Percentiles rank a stretch among this genome's conserved stretches.
These are phyloP conservation scores for Benincasa hispida DNA, from an alignment of 306 rosid species.

Conservation along the genomic window DNA sequence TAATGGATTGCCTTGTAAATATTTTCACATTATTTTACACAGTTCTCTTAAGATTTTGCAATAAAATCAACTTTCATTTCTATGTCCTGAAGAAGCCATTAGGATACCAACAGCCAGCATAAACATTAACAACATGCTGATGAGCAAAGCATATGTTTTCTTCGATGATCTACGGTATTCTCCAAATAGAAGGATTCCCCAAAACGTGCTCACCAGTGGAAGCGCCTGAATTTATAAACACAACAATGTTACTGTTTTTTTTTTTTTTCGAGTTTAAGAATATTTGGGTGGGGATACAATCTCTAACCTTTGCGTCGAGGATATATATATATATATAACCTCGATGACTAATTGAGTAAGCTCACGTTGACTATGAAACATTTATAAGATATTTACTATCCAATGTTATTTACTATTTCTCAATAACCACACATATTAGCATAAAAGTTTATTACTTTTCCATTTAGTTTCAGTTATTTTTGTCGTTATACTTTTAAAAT, in stretches of 20 bases:
- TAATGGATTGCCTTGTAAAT: neutral
- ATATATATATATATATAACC: no score
- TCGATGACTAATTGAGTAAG: neutral
- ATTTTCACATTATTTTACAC: neutral
- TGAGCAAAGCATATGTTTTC: neutral
- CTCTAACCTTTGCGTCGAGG: no score
- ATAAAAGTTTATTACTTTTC: no score
- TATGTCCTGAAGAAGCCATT: constrained; percentile 1
- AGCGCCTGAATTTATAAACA: neutral
- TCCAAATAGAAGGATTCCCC: neutral
- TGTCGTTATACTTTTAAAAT: no score
- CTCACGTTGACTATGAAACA: neutral
- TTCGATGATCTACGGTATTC: neutral
- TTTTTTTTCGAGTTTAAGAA: neutral
- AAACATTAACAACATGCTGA: neutral
- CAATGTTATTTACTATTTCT: no score
- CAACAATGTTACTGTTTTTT: neutral
- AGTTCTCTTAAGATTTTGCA: neutral
- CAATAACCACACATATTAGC: no score
- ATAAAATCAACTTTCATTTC: neutral
- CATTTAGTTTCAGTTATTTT: no score
- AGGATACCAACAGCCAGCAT: neutral
- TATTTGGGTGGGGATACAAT: no score
- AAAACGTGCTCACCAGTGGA: neutral
- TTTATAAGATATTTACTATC: no score